Conservation (phyloP, 441 rosid genomes). For the Pelargonium cotyledonis region DNA sequence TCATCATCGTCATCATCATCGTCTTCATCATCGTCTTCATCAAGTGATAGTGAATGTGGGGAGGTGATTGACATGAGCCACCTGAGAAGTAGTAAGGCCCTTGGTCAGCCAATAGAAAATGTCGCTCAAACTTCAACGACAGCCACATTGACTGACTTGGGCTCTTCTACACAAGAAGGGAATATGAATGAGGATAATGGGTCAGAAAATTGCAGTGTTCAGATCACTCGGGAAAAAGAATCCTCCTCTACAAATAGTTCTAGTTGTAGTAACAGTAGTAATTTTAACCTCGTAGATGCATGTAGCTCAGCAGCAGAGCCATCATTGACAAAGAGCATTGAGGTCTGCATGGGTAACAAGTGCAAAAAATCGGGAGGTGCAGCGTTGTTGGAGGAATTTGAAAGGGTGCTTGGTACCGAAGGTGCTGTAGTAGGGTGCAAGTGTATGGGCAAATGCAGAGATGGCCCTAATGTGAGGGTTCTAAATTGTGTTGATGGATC, state of each 20-base stretch:
- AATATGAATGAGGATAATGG: not conserved
- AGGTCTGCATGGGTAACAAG: slow-evolving; percentile 76
- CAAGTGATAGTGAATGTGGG: slow-evolving; percentile 45
- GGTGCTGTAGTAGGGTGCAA: slow-evolving; percentile 59
- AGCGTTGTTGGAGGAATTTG: slow-evolving; percentile 49
- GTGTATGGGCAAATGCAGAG: slow-evolving; percentile 77
- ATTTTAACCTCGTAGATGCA: not conserved
- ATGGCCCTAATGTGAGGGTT: slow-evolving; percentile 60
- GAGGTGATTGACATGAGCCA: slow-evolving; percentile 40
- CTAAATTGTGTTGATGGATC: slow-evolving; percentile 19
- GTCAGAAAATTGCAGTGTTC: slow-evolving; percentile 1
- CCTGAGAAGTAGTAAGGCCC: slow-evolving; percentile 22
- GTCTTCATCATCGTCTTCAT: slow-evolving; percentile 28
- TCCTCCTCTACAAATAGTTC: slow-evolving; percentile 1
- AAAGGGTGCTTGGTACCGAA: slow-evolving; percentile 36
- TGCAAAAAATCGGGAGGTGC: slow-evolving; percentile 62
- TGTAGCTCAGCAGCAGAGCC: not conserved
- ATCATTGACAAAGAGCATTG: slow-evolving; percentile 30
- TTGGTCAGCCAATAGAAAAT: slow-evolving; percentile 9
- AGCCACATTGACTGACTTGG: not conserved
- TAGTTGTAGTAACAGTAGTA: not conserved
- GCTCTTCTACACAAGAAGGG: not conserved
- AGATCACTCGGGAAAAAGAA: not conserved
- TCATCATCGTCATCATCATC: slow-evolving; percentile 6
- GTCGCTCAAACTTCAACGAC: slow-evolving; percentile 2